Base-by-base conservation (phyloP, 495 filamentous ascomycete genomes). In the Penicillium desertorum region DNA sequence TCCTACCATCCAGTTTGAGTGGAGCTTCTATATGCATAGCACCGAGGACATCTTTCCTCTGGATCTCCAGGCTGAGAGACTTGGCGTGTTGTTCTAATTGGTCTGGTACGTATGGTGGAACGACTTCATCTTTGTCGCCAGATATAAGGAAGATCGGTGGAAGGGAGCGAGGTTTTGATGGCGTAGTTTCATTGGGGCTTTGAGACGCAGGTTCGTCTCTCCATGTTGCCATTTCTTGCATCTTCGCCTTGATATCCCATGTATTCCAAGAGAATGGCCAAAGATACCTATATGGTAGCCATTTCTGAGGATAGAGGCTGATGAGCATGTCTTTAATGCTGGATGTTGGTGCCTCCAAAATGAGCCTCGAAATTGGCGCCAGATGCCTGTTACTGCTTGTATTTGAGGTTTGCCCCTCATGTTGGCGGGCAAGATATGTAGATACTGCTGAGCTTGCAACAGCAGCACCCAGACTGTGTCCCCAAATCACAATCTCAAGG, bases 341-440 rank as follows among this genome's bases (percentile, higher is more conserved):
- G 2, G 84, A 76, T 51, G 91, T 92, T 4, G 90, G 89, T 0
- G 89, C 92, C 62, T 94, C 89, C 11, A 93, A 76, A 12, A 93
- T 71, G 50, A 94, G 46, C 4, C 79, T 81, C 9, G 64, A 62
- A 5, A 86, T 68, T 0, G 66, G 64, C 16, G 65, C 61, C 36
- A 60, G 69, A 3, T 22, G 32, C 48, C 45, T 42, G 30, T 1
- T 19, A 30, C 19, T 30, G 0, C 20, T 17, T n/a, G 43, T 42
- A 9, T 22, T 2, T 5, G 25, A 43, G 27, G 51, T 12, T 1
- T 48, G 30, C 54, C 63, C 16, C 70, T 37, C 72, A 14, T 66
- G 67, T 2, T 29, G 53, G 5, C 51, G 47, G 0, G 60, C 25
- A 4, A 74, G 54, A 42, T 71, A 62, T 22, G 77, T 78, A 8